Evolutionary conservation across 1,139 yeast species (phyloP).

Genomic region (Suhomyces taliae): DNA sequence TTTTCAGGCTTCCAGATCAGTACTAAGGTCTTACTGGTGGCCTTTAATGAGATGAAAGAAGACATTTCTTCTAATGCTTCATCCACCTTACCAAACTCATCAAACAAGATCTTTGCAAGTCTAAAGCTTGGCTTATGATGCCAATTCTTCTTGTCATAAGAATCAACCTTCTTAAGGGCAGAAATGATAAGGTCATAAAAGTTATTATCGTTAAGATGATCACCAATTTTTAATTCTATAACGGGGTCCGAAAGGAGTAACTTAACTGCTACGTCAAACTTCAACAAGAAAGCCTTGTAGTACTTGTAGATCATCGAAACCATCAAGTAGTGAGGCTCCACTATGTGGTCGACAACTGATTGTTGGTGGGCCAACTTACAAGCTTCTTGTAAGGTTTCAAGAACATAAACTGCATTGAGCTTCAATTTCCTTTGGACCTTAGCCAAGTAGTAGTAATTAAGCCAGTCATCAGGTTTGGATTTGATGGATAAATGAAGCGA

Average conservation of each 20-base stretch:
- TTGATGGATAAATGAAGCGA: conserved; percentile 46
- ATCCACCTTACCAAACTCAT: conserved; percentile 51
- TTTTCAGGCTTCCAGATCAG: conserved; percentile 92
- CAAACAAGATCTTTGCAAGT: conserved; percentile 61
- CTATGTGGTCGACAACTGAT: conserved; percentile 50
- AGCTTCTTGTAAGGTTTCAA: conserved; percentile 42
- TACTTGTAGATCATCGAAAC: conserved; percentile 62
- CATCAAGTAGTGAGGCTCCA: conserved; percentile 75
- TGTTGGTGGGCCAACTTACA: conserved; percentile 41
- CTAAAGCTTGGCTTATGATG: conserved; percentile 83
- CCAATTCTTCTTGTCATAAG: conserved; percentile 83
- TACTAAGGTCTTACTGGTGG: conserved; percentile 70
- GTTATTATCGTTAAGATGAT: background rate
- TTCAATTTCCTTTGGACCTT: conserved; percentile 57
- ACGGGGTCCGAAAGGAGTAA: conserved; percentile 39
- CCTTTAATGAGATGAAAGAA: conserved; percentile 60
- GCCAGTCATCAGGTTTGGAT: conserved; percentile 58
- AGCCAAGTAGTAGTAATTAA: conserved; percentile 55
- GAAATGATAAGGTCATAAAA: conserved; percentile 26
- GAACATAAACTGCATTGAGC: conserved; percentile 26
- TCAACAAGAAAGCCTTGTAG: conserved; percentile 37
- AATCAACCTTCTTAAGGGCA: conserved; percentile 39
- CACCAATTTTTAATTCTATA: conserved; percentile 10
- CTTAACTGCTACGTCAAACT: conserved; percentile 34
- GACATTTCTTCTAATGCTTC: conserved; percentile 68